Evolutionary conservation across 768 basidiomycete species (phyloP), one percentile per base, ranked within the genome.

Genomic region (Suillus cothurnatus): DNA sequence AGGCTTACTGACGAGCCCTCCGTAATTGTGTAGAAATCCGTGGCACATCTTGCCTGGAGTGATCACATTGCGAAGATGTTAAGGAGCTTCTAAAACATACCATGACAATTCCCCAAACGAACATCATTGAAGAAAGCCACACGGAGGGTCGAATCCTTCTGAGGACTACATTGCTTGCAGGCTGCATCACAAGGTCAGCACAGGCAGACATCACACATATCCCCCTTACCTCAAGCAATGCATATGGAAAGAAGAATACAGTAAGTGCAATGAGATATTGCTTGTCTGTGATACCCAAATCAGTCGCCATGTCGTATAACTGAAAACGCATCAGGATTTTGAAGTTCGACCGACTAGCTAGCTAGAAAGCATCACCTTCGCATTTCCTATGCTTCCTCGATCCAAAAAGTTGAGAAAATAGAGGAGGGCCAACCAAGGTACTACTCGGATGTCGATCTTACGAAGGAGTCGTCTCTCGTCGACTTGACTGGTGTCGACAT

Each of bases 401-500:
- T 90, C 74, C 76, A 93, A 79, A 73, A 90, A 94, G 74, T 86
- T 91, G 68, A 94, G 80, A 32, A 93, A 80, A 73, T 93, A 93
- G 28, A 94, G 79, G 9, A 92, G 70, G 11, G 88, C 82, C 31
- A 94, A 77, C 88, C 90, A 93, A 39, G 93, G 93, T 38, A 94
- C 82, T 63, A 94, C 80, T 70, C 82, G 83, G 69, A 86, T 63
- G 72, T 92, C 90, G 58, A 91, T 84, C 73, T 83, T 88, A 53
- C 88, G 71, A 67, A 82, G 67, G 31, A 91, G 79, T 61, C 78
- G 83, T 57, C 76, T 79, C 72, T 88, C 88, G 69, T 90, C 79
- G 55, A 91, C 70, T 15, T 72, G 69, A 43, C 84, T 84, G 4
- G 80, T 82, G 69, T 87, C 85, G n/a, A 86, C 75, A 17, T 85